Conservation (phyloP, 805 yeast species). For the Monosporozyma yasuniensis region DNA sequence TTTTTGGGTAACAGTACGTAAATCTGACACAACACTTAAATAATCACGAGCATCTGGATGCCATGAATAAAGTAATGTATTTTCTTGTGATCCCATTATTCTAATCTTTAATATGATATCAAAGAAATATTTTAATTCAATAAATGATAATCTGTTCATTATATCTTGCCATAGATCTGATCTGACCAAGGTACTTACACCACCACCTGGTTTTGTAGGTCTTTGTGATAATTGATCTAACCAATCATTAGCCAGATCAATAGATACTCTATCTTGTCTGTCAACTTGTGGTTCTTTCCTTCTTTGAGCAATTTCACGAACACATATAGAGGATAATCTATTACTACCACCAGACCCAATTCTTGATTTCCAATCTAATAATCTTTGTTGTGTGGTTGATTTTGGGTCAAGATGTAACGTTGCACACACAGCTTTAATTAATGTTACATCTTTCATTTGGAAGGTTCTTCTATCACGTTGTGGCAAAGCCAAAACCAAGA, state of each 20-base stretch:
- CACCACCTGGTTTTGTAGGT: conserved; percentile 12
- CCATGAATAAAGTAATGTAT: conserved; percentile 50
- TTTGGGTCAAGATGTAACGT: conserved; percentile 51
- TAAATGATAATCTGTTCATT: conserved; percentile 44
- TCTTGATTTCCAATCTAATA: conserved; percentile 40
- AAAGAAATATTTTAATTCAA: conserved; percentile 61
- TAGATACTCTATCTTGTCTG: conserved; percentile 29
- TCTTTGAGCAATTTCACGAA: conserved; percentile 38
- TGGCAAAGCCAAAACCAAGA: conserved; percentile 53
- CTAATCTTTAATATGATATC: conserved; percentile 53
- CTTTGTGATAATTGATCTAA: conserved; percentile 37
- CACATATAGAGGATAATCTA: conserved; percentile 40
- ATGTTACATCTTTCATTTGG: conserved; percentile 51
- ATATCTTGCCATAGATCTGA: conserved; percentile 39
- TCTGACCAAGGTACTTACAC: conserved; percentile 16
- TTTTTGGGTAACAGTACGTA: conserved; percentile 51
- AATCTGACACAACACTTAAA: conserved; percentile 54
- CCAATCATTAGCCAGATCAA: conserved; percentile 41
- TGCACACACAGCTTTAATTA: conserved; percentile 44
- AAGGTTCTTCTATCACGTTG: conserved; percentile 54
- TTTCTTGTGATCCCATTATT: conserved; percentile 50
- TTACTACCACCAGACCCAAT: conserved; percentile 33
- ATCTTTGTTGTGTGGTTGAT: conserved; percentile 48
- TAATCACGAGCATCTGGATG: conserved; percentile 71
- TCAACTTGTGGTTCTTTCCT: conserved; percentile 35